Evolutionary conservation across 2,329 filamentous ascomycete genomes (phyloP).

Genomic region (Teratosphaeria nubilosa): DNA sequence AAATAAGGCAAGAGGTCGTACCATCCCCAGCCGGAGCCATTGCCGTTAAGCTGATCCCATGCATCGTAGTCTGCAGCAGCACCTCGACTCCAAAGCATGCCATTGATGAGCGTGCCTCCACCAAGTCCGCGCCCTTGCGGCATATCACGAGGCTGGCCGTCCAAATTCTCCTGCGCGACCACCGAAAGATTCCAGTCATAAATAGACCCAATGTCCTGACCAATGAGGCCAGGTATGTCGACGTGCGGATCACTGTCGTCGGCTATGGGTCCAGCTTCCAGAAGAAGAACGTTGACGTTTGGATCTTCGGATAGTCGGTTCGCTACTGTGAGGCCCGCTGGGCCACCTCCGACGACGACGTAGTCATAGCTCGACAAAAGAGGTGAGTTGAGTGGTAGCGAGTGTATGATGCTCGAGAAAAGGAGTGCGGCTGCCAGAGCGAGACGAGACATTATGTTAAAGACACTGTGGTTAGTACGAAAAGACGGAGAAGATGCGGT

Average conservation of each 20-base stretch:
- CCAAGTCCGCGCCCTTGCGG: conserved; percentile 23
- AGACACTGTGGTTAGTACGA: background rate
- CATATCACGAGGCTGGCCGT: conserved; percentile 14
- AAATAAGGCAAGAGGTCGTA: conserved; percentile 33
- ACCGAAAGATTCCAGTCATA: conserved; percentile 24
- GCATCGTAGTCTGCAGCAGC: conserved; percentile 42
- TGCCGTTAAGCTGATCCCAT: conserved; percentile 43
- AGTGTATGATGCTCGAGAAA: background rate
- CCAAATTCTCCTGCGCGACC: conserved; percentile 15
- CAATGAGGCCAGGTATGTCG: conserved; percentile 20
- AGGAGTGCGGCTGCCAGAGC: background rate
- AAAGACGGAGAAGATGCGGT: background rate
- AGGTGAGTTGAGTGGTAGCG: conserved; percentile 20
- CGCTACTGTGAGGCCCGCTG: conserved; percentile 21
- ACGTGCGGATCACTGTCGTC: conserved; percentile 14
- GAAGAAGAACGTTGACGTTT: conserved; percentile 19
- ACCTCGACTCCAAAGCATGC: conserved; percentile 31
- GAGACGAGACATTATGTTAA: background rate
- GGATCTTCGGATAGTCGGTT: conserved; percentile 23
- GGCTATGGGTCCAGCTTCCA: conserved; percentile 21
- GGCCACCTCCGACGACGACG: conserved; percentile 20
- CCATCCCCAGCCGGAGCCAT: conserved; percentile 45
- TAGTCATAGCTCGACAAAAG: conserved; percentile 20
- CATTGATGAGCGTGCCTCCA: conserved; percentile 25
- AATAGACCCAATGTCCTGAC: conserved; percentile 14